Conservation (phyloP, 2,329 filamentous ascomycete species). For the Lachnellula hyalina region DNA sequence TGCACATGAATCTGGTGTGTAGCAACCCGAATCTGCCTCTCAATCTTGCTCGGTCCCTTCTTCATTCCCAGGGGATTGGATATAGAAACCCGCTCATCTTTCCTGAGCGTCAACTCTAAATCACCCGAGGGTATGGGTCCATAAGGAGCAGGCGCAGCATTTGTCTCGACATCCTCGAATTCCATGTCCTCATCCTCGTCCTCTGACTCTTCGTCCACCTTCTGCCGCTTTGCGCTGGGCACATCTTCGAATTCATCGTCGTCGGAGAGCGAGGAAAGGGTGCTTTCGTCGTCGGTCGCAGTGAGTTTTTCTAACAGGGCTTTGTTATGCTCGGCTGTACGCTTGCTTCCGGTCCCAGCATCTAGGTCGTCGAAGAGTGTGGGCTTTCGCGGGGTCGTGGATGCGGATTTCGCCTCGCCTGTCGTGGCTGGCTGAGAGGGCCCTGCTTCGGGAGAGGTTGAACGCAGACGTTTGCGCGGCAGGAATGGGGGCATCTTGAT, state of each 20-base stretch:
- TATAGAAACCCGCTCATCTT: conserved; percentile 53
- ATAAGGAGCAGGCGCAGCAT: conserved; percentile 28
- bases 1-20: conserved; percentile 90
- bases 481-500: conserved; percentile 60
- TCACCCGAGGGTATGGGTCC: conserved; percentile 55
- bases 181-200: conserved; percentile 54
- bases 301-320: conserved; percentile 41
- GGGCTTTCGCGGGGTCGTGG: conserved; percentile 41
- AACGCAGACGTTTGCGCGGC: conserved; percentile 60
- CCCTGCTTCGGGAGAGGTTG: conserved; percentile 35
- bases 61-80: conserved; percentile 60
- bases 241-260: conserved; percentile 54
- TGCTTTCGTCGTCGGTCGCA: conserved; percentile 37
- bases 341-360: conserved; percentile 31
- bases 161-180: conserved; percentile 54
- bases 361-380: conserved; percentile 60
- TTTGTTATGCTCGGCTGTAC: conserved; percentile 39
- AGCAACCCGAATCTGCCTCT: conserved; percentile 68
- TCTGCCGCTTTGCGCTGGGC: conserved; percentile 38
- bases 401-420: conserved; percentile 18
- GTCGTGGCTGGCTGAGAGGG: conserved; percentile 25
- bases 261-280: conserved; percentile 25
- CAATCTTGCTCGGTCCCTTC: conserved; percentile 81
- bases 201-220: conserved; percentile 35
- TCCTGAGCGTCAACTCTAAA: conserved; percentile 66